These are phyloP conservation scores for Silene conica DNA, from an alignment of 148 eudicot genomes.

Conservation along the genomic window DNA sequence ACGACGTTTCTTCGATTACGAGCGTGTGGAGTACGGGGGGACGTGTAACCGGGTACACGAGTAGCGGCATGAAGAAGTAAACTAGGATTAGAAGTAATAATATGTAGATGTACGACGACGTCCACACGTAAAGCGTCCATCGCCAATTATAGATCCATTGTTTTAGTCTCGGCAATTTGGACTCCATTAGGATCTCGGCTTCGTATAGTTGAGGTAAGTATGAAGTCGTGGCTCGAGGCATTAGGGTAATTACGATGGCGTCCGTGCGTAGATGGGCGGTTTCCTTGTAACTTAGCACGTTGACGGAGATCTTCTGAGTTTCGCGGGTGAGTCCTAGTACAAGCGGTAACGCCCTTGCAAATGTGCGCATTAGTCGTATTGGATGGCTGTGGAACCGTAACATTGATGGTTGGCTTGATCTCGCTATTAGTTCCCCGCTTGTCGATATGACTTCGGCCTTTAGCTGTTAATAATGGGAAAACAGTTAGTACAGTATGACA, in stretches of 20 bases:
- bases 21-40: neutral
- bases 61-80: conserved; percentile 35
- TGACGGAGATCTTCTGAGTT: conserved; percentile 46
- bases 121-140: conserved; percentile 81
- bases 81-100: conserved; percentile 41
- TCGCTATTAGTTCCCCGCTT: conserved; percentile 35
- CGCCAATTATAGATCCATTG: conserved; percentile 55
- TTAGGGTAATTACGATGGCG: conserved; percentile 40
- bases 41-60: conserved; percentile 33
- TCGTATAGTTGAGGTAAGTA: conserved; percentile 62
- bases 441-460: conserved; percentile 51
- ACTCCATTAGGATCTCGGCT: conserved; percentile 51
- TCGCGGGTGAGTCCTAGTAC: conserved; percentile 58
- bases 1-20: conserved; percentile 11
- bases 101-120: conserved; percentile 44
- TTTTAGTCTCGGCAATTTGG: conserved; percentile 63
- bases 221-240: conserved; percentile 51
- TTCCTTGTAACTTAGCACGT: conserved; percentile 52
- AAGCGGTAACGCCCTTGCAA: conserved; percentile 53
- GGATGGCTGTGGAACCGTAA: conserved; percentile 57
- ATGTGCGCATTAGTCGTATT: conserved; percentile 43
- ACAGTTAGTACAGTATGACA: too few species aligned
- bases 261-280: conserved; percentile 32
- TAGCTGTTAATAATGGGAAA: conserved; percentile 32
- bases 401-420: conserved; percentile 73